Base-by-base conservation (phyloP, 371 early-diverging fungal genomes). In the Circinella umbellata region DNA sequence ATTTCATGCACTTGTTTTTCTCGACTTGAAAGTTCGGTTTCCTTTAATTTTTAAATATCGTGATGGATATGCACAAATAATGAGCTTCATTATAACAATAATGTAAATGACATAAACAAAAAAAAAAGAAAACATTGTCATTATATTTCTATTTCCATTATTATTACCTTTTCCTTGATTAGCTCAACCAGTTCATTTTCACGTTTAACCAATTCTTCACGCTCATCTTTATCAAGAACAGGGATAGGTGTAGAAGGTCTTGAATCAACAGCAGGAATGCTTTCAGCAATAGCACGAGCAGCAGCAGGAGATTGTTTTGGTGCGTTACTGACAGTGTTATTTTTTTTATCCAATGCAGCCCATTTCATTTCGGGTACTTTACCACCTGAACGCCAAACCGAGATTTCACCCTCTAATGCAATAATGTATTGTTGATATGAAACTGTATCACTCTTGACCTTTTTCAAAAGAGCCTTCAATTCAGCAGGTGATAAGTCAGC, bases 151-250 rank as follows among this genome's bases (percentile, higher is more conserved):
- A 42, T 9, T 9, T 42, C 9, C 9, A 9, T 9, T 9, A 42
- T 42, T 42, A 76, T 86, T 55, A 59, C 53, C 42, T 95, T 96
- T 68, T 96, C 95, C 0, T 93, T 85, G 55, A 97, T 79, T 68
- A 92, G 91, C 72, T 96, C 95, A 67, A 89, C 88, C 65, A 97
- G 85, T 72, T 97, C 97, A 75, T 95, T 96, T 76, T 98, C 97
- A 57, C 97, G 89, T 62, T 88, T 86, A 79, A 96, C 68, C 69
- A 96, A 95, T 66, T 95, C 97, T 59, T 97, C 96, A 46, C 95
- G 86, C 76, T 97, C 97, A 73, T 96, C 97, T 47, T 92, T 87
- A 59, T 88, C 87, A 37, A 96, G 80, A 5, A 80, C 86, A 27
- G 89, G 84, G 0, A 88, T 89, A 10, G 96, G 94, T 8, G 96